Evolutionary conservation across 2,329 filamentous ascomycete genomes (phyloP).

Genomic region (Delphinella strobiligena): DNA sequence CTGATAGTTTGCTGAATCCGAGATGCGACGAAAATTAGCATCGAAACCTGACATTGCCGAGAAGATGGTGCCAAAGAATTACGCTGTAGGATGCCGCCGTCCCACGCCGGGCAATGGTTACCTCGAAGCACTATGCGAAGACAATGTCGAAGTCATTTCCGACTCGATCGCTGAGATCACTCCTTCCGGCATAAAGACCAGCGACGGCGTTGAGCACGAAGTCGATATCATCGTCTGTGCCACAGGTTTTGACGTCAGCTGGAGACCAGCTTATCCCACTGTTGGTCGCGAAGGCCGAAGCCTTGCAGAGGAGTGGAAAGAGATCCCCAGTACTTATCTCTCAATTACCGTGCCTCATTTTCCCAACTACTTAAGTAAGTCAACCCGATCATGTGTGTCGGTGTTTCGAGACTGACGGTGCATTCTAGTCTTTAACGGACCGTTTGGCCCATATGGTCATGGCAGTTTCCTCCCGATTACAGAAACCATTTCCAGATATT

Average conservation of each 20-base stretch:
- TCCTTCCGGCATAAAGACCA: conserved; percentile 20
- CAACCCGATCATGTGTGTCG: too few species aligned
- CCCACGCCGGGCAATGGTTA: conserved; percentile 31
- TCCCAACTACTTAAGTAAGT: conserved; percentile 36
- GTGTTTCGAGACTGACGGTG: too few species aligned
- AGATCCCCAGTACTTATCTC: conserved; percentile 28
- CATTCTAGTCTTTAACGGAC: too few species aligned
- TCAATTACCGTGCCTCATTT: conserved; percentile 28
- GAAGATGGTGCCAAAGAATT: conserved; percentile 9
- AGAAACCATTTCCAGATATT: too few species aligned
- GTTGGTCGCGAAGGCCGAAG: conserved; percentile 17
- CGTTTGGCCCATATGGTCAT: too few species aligned
- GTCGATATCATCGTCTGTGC: conserved; percentile 26
- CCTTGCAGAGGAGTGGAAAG: conserved; percentile 26
- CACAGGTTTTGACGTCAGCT: conserved; percentile 25
- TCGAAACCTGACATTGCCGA: background rate
- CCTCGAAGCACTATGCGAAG: conserved; percentile 26
- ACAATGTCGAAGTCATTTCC: conserved; percentile 23
- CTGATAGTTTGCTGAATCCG: background rate
- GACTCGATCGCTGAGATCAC: conserved; percentile 19
- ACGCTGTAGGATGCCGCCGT: conserved; percentile 29
- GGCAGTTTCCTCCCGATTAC: too few species aligned
- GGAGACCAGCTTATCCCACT: conserved; percentile 15
- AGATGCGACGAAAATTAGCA: background rate
- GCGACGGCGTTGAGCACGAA: conserved; percentile 17